Evolutionary conservation across 495 filamentous ascomycete genomes (phyloP).

Genomic region (Cladorrhinum samala): DNA sequence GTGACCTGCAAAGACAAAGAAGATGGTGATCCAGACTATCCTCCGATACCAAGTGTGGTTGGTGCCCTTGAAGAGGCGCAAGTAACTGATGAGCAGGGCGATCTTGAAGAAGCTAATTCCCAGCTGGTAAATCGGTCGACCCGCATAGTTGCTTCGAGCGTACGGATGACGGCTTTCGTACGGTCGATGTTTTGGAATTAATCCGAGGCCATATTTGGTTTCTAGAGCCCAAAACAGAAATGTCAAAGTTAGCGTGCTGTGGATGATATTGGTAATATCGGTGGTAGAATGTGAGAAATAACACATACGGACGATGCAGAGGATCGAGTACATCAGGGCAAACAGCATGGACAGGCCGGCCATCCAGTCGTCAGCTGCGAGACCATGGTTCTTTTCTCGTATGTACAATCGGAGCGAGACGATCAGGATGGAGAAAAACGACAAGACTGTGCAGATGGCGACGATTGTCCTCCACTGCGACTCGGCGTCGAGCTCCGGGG

Average conservation of each 20-base stretch:
- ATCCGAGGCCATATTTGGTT: constrained; percentile 47
- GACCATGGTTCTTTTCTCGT: constrained; percentile 18
- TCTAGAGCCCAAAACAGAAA: constrained; percentile 25
- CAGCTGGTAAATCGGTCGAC: constrained; percentile 53
- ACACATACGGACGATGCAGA: constrained; percentile 49
- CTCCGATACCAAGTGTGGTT: constrained; percentile 40
- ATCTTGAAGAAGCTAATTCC: constrained; percentile 56
- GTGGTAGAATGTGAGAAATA: too few relatives aligned
- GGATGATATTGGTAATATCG: background rate
- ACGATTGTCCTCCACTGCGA: constrained; percentile 26
- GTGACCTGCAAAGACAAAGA: constrained; percentile 40
- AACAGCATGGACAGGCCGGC: constrained; percentile 29
- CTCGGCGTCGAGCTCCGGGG: constrained; percentile 20
- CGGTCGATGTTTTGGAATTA: constrained; percentile 38
- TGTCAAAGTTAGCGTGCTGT: background rate
- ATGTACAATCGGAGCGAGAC: constrained; percentile 22
- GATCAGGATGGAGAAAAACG: constrained; percentile 13
- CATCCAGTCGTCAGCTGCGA: constrained; percentile 28
- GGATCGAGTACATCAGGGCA: constrained; percentile 42
- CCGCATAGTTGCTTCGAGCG: constrained; percentile 48
- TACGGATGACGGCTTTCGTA: constrained; percentile 38
- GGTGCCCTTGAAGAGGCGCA: constrained; percentile 46
- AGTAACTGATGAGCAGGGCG: constrained; percentile 51
- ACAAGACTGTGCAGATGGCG: constrained; percentile 18
- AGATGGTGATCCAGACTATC: constrained; percentile 44